phyloP scores from a whole-genome alignment of 2,329 filamentous ascomycete species.

The Paraconiothyrium sp. region DNA sequence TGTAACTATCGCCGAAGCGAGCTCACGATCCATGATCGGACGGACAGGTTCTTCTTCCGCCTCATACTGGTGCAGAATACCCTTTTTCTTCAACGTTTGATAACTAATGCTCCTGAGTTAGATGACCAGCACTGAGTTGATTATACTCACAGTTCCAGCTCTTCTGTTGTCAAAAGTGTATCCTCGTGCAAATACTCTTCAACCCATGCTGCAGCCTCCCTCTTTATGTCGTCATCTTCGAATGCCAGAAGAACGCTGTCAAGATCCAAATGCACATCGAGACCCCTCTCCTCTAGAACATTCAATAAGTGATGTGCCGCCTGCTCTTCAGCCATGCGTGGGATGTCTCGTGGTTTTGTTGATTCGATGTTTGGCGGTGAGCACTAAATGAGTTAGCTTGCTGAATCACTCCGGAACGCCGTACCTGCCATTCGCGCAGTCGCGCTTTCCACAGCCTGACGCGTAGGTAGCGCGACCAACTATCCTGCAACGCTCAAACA shows the following conservation, averaged over 20 bases:
- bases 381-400: slow-evolving; percentile 28
- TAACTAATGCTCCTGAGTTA: slow-evolving; percentile 36
- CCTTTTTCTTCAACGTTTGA: slow-evolving; percentile 44
- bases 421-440: slow-evolving; percentile 37
- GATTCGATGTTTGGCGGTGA: slow-evolving; percentile 38
- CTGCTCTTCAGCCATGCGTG: slow-evolving; percentile 46
- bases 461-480: slow-evolving; percentile 36
- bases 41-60: slow-evolving; percentile 46
- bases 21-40: slow-evolving; percentile 67
- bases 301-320: slow-evolving; percentile 55
- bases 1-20: slow-evolving; percentile 69
- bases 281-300: slow-evolving; percentile 55
- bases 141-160: slow-evolving; percentile 56
- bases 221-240: slow-evolving; percentile 52
- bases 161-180: slow-evolving; percentile 60
- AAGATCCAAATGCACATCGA: slow-evolving; percentile 49
- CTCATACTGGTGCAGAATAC: slow-evolving; percentile 43
- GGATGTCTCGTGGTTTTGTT: slow-evolving; percentile 20
- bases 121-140: neutral
- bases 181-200: slow-evolving; percentile 57
- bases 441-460: slow-evolving; percentile 39
- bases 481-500: neutral
- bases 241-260: slow-evolving; percentile 61
- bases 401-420: slow-evolving; percentile 28
- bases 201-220: slow-evolving; percentile 56